Evolutionary conservation across 1,284 basidiomycete species (phyloP), one percentile per base, ranked within the genome.

Genomic region (Chalciporus sp.): DNA sequence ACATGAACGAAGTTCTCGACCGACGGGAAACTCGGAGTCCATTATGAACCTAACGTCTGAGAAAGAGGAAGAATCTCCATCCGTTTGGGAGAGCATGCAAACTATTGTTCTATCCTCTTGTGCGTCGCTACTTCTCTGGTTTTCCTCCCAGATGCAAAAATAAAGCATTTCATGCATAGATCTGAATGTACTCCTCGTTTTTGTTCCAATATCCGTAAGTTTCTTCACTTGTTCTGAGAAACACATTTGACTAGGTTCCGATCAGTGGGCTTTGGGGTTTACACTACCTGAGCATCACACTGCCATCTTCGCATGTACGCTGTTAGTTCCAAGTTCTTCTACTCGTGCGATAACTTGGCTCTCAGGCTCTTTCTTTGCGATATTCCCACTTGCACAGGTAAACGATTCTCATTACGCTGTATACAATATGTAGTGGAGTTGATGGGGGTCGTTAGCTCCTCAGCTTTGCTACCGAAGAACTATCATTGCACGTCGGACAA

Each of bases 381-480:
- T 90, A 47, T 81, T 90, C 62, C 88, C 88, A 10, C 74, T 90
- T 7, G 93, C 93, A 17, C 86, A 87, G 75, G 86, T 85, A 51
- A 31, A 23, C 23, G 9, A 71, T 90, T 3, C 75, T 91, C 72
- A 88, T 90, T 53, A 3, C 23, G n/a, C 44, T 20, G 14, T 44
- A 14, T 11, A 48, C 33, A n/a, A 47, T 39, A 55, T 40, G 26
- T 10, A 71, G 23, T 23, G 23, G 23, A 23, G 23, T 23, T 23
- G 23, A 23, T 23, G 23, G 23, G 23, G 23, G 23, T 23, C 23
- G 23, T 23, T 23, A 92, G 79, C 73, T 95, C 4, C 80, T 96
- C 5, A 90, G 88, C 1, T 93, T 93, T 67, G 91, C 90, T 0
- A 96, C 94, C 0, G 94, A 95, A 61, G 90, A 95, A 62, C 70